A percentile compares a stretch with the other conserved stretches of the same genome.
Conservation (phyloP, 352 stramenopile genomes). For the Phytophthora citrophthora region DNA sequence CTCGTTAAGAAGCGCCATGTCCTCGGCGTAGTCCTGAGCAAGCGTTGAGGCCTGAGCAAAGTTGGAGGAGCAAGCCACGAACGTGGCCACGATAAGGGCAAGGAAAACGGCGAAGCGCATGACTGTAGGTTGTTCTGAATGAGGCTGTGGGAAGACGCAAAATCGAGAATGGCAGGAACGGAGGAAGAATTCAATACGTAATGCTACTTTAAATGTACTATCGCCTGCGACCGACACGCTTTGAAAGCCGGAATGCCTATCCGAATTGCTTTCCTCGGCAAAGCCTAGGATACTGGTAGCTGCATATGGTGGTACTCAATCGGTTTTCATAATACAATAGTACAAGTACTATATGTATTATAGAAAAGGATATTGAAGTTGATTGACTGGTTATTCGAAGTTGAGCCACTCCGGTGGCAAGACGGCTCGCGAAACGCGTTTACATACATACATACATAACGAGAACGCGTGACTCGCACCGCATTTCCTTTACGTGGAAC, state of each 20-base stretch:
- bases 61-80: neutral
- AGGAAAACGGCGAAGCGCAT: neutral
- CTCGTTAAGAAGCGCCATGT: neutral
- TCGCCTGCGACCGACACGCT: no score
- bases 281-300: neutral
- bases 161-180: neutral
- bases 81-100: neutral
- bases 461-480: neutral
- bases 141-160: neutral
- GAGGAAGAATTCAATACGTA: no score
- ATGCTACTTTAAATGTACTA: no score
- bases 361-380: no score
- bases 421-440: no score
- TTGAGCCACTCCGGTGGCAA: no score
- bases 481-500: neutral
- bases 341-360: no score
- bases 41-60: neutral
- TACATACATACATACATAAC: no score
- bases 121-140: neutral
- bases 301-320: neutral
- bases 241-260: slow-evolving; percentile 7
- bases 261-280: slow-evolving; percentile 9
- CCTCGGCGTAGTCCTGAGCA: neutral
- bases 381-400: no score
- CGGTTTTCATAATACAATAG: no score